These are phyloP conservation scores for Sanghuangporus sanghuang DNA, from an alignment of 1,284 basidiomycete species.

Conservation along the genomic window DNA sequence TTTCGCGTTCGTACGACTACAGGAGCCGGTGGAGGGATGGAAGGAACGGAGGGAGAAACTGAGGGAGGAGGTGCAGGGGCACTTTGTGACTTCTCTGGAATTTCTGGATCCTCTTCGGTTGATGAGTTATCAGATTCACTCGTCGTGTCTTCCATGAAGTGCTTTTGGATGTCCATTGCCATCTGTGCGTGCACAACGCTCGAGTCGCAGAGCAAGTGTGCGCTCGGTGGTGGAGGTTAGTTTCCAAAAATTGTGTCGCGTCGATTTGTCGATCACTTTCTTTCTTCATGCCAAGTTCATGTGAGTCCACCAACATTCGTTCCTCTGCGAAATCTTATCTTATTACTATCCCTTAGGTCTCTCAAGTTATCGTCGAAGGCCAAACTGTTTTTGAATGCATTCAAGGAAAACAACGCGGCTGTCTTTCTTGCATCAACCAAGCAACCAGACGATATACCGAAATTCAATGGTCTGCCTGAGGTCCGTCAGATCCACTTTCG, in stretches of 20 bases:
- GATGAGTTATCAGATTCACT: constrained; percentile 75
- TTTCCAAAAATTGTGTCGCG: background rate
- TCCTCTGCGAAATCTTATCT: background rate
- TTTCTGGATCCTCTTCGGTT: constrained; percentile 75
- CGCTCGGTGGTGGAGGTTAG: background rate
- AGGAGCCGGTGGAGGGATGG: constrained; percentile 19
- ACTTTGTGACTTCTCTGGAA: constrained; percentile 46
- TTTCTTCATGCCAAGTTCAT: background rate
- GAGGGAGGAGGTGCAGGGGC: constrained; percentile 29
- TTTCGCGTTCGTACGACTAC: constrained; percentile 32
- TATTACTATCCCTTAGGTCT: background rate
- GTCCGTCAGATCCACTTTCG: constrained; percentile 26
- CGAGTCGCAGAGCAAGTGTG: background rate
- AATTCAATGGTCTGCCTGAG: constrained; percentile 45
- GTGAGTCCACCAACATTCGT: background rate
- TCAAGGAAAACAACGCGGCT: constrained; percentile 29
- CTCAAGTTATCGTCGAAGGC: background rate
- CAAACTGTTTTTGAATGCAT: constrained; percentile 4
- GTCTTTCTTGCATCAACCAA: constrained; percentile 42
- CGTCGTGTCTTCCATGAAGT: constrained; percentile 52
- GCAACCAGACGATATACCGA: constrained; percentile 36
- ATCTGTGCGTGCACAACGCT: background rate
- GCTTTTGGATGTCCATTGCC: background rate
- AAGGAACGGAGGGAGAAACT: constrained; percentile 27
- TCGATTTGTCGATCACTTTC: background rate